Evolutionary conservation across 495 filamentous ascomycete genomes (phyloP).

Genomic region (Cercophora newfieldiana): DNA sequence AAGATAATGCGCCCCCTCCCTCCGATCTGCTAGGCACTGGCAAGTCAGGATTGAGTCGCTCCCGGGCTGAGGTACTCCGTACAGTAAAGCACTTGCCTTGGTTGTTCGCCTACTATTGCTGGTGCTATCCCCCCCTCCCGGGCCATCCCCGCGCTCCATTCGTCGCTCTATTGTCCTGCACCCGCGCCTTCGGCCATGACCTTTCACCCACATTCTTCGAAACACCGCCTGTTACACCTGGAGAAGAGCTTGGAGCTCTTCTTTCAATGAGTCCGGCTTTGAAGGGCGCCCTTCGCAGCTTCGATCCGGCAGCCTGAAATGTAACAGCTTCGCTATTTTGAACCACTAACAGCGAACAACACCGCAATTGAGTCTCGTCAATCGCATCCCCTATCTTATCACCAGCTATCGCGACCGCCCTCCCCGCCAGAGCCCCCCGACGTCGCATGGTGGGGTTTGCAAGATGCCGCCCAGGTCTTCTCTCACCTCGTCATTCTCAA

Average conservation of each 20-base stretch:
- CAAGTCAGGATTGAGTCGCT: slow-evolving; percentile 28
- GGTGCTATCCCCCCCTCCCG: slow-evolving; percentile 31
- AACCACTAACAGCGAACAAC: slow-evolving; percentile 25
- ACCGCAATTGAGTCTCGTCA: slow-evolving; percentile 40
- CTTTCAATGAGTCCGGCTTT: slow-evolving; percentile 23
- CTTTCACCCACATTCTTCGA: slow-evolving; percentile 41
- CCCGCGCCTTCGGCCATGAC: slow-evolving; percentile 23
- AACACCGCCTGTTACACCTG: slow-evolving; percentile 52
- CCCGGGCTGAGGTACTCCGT: slow-evolving; percentile 8
- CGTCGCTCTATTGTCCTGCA: slow-evolving; percentile 28
- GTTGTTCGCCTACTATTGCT: slow-evolving; percentile 5
- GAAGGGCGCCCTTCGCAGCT: slow-evolving; percentile 22
- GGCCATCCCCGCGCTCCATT: slow-evolving; percentile 33
- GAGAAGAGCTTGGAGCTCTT: slow-evolving; percentile 37
- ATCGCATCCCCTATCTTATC: slow-evolving; percentile 36
- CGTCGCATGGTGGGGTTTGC: slow-evolving; percentile 55
- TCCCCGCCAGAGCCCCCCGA: slow-evolving; percentile 30
- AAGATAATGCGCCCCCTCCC: slow-evolving; percentile 21
- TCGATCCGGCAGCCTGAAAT: slow-evolving; percentile 19
- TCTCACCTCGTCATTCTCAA: slow-evolving; percentile 86
- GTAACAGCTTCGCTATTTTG: slow-evolving; percentile 28
- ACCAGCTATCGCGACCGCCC: slow-evolving; percentile 38
- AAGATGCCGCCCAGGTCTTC: slow-evolving; percentile 84
- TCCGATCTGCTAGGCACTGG: not conserved
- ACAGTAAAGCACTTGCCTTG: slow-evolving; percentile 2